Evolutionary conservation across 176 grass and related monocot species (phyloP).

Genomic region (Aegilops tauschii): DNA sequence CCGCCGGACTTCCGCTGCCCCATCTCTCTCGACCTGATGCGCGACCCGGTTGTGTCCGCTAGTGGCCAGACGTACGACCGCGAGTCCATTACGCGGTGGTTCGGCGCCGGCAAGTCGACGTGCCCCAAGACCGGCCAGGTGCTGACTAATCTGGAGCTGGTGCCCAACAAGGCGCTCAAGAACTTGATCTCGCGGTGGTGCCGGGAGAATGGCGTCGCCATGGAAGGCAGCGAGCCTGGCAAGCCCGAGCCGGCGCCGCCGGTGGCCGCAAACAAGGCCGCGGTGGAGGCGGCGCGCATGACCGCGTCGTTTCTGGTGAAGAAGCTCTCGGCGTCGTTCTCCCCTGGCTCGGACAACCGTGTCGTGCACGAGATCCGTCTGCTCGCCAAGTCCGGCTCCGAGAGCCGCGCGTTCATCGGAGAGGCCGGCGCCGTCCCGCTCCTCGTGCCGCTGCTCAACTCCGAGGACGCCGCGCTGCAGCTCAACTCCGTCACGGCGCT

Average conservation of each 20-base stretch:
- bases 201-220: constrained; percentile 67
- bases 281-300: constrained; percentile 85
- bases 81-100: constrained; percentile 80
- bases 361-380: constrained; percentile 89
- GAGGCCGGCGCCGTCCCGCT: constrained; percentile 73
- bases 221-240: constrained; percentile 41
- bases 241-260: constrained; percentile 37
- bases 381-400: constrained; percentile 68
- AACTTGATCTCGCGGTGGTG: constrained; percentile 90
- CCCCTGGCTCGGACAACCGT: constrained; percentile 48
- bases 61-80: constrained; percentile 95
- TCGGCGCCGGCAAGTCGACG: constrained; percentile 73
- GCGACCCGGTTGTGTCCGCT: constrained; percentile 61
- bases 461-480: constrained; percentile 58
- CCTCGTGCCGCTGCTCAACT: constrained; percentile 68
- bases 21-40: constrained; percentile 87
- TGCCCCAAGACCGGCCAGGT: constrained; percentile 89
- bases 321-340: constrained; percentile 59
- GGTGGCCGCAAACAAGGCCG: constrained; percentile 73
- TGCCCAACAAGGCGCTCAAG: constrained; percentile 87
- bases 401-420: constrained; percentile 74
- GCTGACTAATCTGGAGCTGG: constrained; percentile 48
- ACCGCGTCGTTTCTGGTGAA: constrained; percentile 85
- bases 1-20: constrained; percentile 88
- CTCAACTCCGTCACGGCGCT: constrained; percentile 81